phyloP scores from a whole-genome alignment of 2,329 filamentous ascomycete species.

The Pseudofabraea citricarpa region DNA sequence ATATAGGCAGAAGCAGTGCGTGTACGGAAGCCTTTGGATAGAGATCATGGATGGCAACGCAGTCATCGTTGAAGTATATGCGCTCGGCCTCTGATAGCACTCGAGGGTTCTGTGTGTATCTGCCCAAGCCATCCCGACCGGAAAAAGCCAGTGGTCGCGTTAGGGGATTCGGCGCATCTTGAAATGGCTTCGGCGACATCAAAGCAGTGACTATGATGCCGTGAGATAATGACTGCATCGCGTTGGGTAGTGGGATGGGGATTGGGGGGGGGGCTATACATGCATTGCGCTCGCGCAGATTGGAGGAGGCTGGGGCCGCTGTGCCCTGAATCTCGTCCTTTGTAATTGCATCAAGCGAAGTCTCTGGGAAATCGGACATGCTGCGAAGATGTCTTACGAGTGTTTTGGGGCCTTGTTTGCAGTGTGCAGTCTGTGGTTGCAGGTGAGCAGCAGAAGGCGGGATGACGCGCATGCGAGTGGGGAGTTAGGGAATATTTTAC shows the following conservation, averaged over 20 bases:
- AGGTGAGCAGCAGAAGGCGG: no score
- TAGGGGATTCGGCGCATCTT: constrained; percentile 7
- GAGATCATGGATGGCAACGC: constrained; percentile 74
- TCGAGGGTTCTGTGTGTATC: constrained; percentile 61
- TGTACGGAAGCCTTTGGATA: constrained; percentile 86
- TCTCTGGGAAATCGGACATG: no score
- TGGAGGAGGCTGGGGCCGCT: constrained; percentile 24
- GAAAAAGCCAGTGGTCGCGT: constrained; percentile 28
- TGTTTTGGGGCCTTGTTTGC: no score
- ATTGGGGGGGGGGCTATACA: constrained; percentile 32
- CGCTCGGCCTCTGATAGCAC: constrained; percentile 54
- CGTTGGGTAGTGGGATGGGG: no score
- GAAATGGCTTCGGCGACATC: neutral
- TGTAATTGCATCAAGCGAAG: constrained; percentile 34
- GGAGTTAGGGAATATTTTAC: no score
- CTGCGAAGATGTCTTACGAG: no score
- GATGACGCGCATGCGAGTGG: no score
- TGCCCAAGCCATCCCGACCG: constrained; percentile 56
- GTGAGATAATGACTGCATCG: no score
- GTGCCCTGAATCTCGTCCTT: constrained; percentile 35
- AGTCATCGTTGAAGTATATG: constrained; percentile 62
- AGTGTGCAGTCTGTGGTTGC: no score
- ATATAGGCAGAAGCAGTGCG: constrained; percentile 77
- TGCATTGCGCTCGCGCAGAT: constrained; percentile 32
- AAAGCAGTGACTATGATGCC: neutral